phyloP scores from a whole-genome alignment of 2,329 filamentous ascomycete genomes.

The Pyrenochaeta sp. region DNA sequence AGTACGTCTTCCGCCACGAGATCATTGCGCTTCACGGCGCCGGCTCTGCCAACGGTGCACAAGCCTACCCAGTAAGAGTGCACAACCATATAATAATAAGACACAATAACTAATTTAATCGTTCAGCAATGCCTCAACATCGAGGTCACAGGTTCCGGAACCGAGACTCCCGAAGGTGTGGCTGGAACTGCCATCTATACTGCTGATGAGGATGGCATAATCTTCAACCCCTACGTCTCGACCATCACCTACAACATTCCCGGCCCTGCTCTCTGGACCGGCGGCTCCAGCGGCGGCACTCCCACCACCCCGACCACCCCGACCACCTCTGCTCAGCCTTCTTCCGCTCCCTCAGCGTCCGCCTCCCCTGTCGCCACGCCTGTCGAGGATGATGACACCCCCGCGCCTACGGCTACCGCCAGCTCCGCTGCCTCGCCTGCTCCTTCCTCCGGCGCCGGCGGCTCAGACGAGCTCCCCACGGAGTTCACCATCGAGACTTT shows the following conservation, averaged over 20 bases:
- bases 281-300: conserved; percentile 26
- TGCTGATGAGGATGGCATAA: conserved; percentile 51
- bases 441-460: conserved; percentile 20
- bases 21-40: conserved; percentile 60
- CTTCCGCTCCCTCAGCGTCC: conserved; percentile 12
- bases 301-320: conserved; percentile 24
- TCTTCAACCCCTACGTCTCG: conserved; percentile 53
- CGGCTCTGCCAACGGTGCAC: conserved; percentile 57
- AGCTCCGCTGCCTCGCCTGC: conserved; percentile 16
- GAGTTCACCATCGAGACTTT: conserved; percentile 47
- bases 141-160: conserved; percentile 58
- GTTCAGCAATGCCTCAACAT: conserved; percentile 58
- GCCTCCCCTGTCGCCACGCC: conserved; percentile 10
- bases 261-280: conserved; percentile 51
- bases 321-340: conserved; percentile 12
- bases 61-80: conserved; percentile 55
- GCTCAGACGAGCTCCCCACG: conserved; percentile 29
- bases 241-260: conserved; percentile 52
- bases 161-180: conserved; percentile 56
- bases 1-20: conserved; percentile 67
- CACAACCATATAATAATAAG: too few relatives aligned
- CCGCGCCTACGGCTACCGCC: conserved; percentile 16
- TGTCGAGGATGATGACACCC: conserved; percentile 1
- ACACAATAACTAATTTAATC: too few relatives aligned
- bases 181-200: conserved; percentile 61